phyloP scores from a whole-genome alignment of 129 eudicot genomes.

The Artemisia argyi region DNA sequence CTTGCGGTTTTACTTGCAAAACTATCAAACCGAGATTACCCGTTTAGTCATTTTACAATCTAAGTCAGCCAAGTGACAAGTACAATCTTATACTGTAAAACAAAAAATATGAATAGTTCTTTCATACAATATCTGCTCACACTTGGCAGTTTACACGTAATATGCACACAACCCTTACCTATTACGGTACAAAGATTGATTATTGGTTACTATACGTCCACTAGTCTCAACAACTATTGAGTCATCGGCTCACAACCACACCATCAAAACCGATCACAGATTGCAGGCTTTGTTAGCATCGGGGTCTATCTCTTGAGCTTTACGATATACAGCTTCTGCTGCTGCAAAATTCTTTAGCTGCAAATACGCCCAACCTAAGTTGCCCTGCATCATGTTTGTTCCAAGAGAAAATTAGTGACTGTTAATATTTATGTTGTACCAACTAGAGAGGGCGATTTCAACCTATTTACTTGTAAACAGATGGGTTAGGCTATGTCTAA shows the following conservation, averaged over 20 bases:
- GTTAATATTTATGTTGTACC: not conserved
- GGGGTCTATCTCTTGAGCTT: conserved; percentile 75
- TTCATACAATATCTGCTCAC: not conserved
- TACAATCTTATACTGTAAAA: not conserved
- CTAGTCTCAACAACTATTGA: conserved; percentile 30
- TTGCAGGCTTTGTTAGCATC: conserved; percentile 84
- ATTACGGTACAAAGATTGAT: conserved; percentile 9
- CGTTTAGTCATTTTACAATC: too few relatives aligned
- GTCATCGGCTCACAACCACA: conserved; percentile 25
- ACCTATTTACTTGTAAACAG: too few relatives aligned
- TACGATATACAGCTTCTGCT: conserved; percentile 71
- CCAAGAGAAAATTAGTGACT: conserved; percentile 16
- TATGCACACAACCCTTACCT: conserved; percentile 12
- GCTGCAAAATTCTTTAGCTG: conserved; percentile 62
- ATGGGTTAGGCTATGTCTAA: too few relatives aligned
- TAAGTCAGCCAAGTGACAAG: not conserved
- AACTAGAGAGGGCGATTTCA: too few relatives aligned
- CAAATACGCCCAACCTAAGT: conserved; percentile 87
- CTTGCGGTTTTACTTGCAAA: too few relatives aligned
- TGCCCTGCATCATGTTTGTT: conserved; percentile 52
- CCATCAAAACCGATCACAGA: conserved; percentile 35
- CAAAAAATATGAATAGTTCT: not conserved
- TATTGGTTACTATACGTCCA: conserved; percentile 19
- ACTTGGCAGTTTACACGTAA: not conserved
- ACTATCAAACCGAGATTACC: too few relatives aligned